Conservation (phyloP, 208 protist genomes). For the Leptomonas seymouri region DNA sequence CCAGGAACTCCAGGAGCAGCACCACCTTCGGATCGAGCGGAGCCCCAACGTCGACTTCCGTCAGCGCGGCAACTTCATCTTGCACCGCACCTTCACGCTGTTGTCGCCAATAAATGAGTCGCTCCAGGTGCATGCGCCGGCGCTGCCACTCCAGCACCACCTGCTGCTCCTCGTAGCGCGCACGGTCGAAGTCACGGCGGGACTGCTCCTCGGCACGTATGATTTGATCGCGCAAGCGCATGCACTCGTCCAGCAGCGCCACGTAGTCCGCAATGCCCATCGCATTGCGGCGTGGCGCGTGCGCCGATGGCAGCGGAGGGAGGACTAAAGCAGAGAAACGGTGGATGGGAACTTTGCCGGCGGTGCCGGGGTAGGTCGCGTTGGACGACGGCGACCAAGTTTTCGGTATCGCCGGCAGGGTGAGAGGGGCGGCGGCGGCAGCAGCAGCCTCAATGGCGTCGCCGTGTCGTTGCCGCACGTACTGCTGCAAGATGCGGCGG, state of each 20-base stretch:
- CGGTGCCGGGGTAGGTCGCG: slow-evolving; percentile 6
- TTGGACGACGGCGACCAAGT: neutral
- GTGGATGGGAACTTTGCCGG: neutral
- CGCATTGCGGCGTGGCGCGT: slow-evolving; percentile 45
- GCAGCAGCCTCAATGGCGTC: slow-evolving; percentile 15
- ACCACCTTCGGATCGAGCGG: slow-evolving; percentile 24
- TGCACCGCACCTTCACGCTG: slow-evolving; percentile 42
- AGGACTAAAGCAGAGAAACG: slow-evolving; percentile 35
- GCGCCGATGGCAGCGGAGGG: slow-evolving; percentile 24
- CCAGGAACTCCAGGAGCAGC: slow-evolving; percentile 33
- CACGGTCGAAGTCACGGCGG: slow-evolving; percentile 35
- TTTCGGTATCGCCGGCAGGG: slow-evolving; percentile 8
- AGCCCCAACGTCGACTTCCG: slow-evolving; percentile 13
- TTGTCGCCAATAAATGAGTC: slow-evolving; percentile 75
- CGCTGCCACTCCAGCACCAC: slow-evolving; percentile 60
- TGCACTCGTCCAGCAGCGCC: slow-evolving; percentile 60
- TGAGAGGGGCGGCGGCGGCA: slow-evolving; percentile 1
- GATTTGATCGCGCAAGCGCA: slow-evolving; percentile 38
- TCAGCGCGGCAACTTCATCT: slow-evolving; percentile 37
- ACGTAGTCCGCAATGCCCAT: slow-evolving; percentile 69
- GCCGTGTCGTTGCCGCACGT: slow-evolving; percentile 37
- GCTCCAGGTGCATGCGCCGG: slow-evolving; percentile 78
- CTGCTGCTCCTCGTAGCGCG: slow-evolving; percentile 45
- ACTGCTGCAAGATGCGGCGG: slow-evolving; percentile 50
- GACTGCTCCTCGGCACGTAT: slow-evolving; percentile 37